A percentile compares a stretch with the other conserved stretches of the same genome.
Conservation (phyloP, 768 basidiomycete genomes). For the Russula brevipes region DNA sequence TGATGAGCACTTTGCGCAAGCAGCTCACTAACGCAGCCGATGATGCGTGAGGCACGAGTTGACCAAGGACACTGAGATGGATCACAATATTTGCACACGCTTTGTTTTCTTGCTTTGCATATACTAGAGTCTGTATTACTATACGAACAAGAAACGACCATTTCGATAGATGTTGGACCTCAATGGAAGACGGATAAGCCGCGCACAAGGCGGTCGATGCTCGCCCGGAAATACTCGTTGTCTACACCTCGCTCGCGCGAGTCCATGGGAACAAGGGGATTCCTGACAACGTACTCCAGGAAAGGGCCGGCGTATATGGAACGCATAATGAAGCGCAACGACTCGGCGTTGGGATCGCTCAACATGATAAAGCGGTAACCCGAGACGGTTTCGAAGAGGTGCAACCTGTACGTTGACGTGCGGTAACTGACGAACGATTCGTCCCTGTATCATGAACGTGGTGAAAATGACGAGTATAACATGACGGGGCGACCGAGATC, state of each 20-base stretch:
- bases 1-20: constrained; percentile 79
- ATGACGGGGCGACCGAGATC: background rate
- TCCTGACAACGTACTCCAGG: constrained; percentile 88
- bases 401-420: constrained; percentile 89
- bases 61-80: background rate
- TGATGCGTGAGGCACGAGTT: background rate
- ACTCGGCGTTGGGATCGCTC: constrained; percentile 80
- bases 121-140: constrained; percentile 20
- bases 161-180: background rate
- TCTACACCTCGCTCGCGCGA: constrained; percentile 82
- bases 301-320: constrained; percentile 93
- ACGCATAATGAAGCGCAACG: constrained; percentile 74
- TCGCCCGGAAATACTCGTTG: constrained; percentile 84
- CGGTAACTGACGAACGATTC: constrained; percentile 88
- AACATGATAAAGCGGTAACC: constrained; percentile 96
- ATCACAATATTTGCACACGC: constrained; percentile 13
- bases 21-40: constrained; percentile 39
- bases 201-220: constrained; percentile 69
- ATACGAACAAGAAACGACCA: constrained; percentile 2
- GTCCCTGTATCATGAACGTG: constrained; percentile 47
- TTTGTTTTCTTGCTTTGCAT: constrained; percentile 24
- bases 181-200: constrained; percentile 46
- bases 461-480: background rate
- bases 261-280: constrained; percentile 83
- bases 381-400: constrained; percentile 85